phyloP scores from a whole-genome alignment of 2,329 filamentous ascomycete genomes.

The Colletotrichum phormii region DNA sequence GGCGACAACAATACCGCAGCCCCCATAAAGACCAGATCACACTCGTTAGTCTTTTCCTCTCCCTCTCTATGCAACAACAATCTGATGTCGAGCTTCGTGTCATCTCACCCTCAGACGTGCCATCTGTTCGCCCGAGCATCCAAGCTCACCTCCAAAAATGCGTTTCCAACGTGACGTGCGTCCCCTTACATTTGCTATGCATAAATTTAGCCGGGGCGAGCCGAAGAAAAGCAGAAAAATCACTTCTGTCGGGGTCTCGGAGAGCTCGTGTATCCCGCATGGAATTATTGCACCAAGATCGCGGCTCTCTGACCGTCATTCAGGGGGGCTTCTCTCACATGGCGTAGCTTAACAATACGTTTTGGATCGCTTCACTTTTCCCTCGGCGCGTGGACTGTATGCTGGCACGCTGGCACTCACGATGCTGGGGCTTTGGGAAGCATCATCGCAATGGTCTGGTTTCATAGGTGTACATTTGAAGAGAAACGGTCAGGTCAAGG shows the following conservation, averaged over 20 bases:
- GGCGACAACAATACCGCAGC: not conserved
- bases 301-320: slow-evolving; percentile 25
- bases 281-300: not conserved
- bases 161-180: not conserved
- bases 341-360: not conserved
- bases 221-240: not conserved
- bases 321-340: not conserved
- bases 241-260: slow-evolving; percentile 19
- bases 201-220: slow-evolving; percentile 7
- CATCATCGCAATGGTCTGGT: not conserved
- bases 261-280: slow-evolving; percentile 16
- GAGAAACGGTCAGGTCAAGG: not conserved
- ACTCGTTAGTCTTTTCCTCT: too few relatives aligned
- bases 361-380: not conserved
- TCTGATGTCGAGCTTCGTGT: slow-evolving; percentile 11
- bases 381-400: not conserved
- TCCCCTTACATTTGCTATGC: not conserved
- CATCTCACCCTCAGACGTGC: slow-evolving; percentile 16
- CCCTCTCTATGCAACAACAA: not conserved
- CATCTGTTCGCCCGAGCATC: slow-evolving; percentile 9
- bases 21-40: too few relatives aligned
- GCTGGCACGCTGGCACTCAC: not conserved
- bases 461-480: not conserved
- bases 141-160: not conserved
- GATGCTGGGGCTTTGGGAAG: not conserved